phyloP scores from a whole-genome alignment of 257 asterid genomes.

The Paulownia fortunei region DNA sequence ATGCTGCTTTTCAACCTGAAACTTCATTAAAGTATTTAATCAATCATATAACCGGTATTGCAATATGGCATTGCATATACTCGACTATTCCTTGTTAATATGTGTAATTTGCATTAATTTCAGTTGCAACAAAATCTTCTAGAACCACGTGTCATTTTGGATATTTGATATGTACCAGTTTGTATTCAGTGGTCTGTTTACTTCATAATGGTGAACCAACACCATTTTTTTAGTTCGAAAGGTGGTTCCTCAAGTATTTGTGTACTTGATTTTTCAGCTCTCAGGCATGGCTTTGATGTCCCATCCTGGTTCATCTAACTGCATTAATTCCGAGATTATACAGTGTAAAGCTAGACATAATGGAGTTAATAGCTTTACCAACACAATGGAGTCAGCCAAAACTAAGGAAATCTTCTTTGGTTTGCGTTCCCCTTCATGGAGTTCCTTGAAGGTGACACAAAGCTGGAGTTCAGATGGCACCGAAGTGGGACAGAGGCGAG shows the following conservation, averaged over 20 bases:
- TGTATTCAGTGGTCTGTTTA: not conserved
- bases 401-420: constrained; percentile 48
- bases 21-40: not conserved
- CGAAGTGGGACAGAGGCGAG: constrained; percentile 42
- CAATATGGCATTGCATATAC: not conserved
- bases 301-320: constrained; percentile 59
- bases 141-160: not conserved
- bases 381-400: constrained; percentile 45
- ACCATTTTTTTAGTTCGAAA: not conserved
- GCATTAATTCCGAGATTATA: constrained; percentile 46
- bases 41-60: not conserved
- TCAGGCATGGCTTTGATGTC: constrained; percentile 74
- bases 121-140: not conserved
- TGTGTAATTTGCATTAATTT: not conserved
- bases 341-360: constrained; percentile 46
- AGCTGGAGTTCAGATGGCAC: constrained; percentile 39
- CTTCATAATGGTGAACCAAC: not conserved
- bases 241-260: constrained; percentile 1
- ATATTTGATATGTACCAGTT: not conserved
- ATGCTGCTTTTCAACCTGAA: not conserved
- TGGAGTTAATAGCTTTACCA: constrained; percentile 36
- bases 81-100: not conserved
- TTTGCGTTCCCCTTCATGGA: constrained; percentile 44
- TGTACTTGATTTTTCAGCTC: constrained; percentile 47
- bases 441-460: constrained; percentile 43